Percentiles rank a stretch among this genome's conserved stretches.
Conservation (phyloP, 441 rosid genomes). For the Oxalis stricta region DNA sequence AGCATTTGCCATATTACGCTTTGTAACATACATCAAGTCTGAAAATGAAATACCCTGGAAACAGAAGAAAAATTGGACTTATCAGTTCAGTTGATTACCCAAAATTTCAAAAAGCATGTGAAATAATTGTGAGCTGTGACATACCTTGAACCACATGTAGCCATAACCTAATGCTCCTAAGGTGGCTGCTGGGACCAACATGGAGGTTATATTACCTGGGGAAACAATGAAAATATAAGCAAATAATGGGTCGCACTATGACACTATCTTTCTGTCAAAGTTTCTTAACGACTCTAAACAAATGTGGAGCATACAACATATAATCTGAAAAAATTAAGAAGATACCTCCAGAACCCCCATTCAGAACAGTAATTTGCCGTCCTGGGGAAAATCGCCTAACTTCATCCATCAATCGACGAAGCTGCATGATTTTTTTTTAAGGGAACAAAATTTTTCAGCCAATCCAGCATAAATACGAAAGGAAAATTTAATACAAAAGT, state of each 20-base stretch:
- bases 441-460: neutral
- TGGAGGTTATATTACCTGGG: constrained; percentile 42
- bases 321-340: neutral
- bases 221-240: neutral
- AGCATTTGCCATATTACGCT: constrained; percentile 60
- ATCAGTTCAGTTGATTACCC: constrained; percentile 7
- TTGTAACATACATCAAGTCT: constrained; percentile 87
- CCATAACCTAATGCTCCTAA: constrained; percentile 92
- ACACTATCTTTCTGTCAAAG: neutral
- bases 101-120: neutral
- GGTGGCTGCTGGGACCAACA: constrained; percentile 68
- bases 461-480: no score
- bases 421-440: constrained; percentile 19
- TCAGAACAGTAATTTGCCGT: constrained; percentile 67
- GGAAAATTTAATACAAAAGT: neutral
- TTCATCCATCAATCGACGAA: constrained; percentile 55
- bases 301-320: neutral
- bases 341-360: constrained; percentile 59
- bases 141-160: constrained; percentile 99
- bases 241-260: neutral
- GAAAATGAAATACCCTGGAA: constrained; percentile 74
- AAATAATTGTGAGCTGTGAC: neutral
- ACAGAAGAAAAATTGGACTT: neutral
- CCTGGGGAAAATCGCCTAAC: constrained; percentile 49
- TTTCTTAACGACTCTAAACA: no score